Base-by-base conservation (phyloP, 352 stramenopile species). In the Phytophthora capsici region DNA sequence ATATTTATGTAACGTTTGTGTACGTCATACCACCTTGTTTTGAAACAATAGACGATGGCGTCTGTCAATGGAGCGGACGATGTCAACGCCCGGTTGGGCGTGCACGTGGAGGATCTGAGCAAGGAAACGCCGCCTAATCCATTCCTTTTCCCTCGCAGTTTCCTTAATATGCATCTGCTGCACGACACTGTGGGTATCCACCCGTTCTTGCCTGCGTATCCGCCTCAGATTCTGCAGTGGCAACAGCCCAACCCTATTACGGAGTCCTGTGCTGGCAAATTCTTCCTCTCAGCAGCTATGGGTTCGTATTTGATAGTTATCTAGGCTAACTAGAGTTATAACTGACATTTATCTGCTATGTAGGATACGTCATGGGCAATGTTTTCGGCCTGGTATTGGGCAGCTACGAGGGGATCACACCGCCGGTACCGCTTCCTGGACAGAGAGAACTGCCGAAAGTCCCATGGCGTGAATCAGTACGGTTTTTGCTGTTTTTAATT, bases 331-430 rank as follows among this genome's bases (percentile, higher is more conserved):
- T 17, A 45, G 22, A 14, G 17, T 45, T 7, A 22, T 45, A 22
- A 23, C 6, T 57, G 8, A 41, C 9, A 52, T 2, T 59, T 61
- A 45, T 56, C 22, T 19, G n/a, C 46, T 48, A 14, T n/a, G 14
- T 36, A 95, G 86, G 86, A 0, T 95, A 93, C 61, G 77, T 71
- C 12, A 91, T 95, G 80, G 86, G 86, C 50, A 91, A 91, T 47
- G 47, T 90, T 2, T 93, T 95, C 52, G 86, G 86, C 6, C 63
- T 91, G 1, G 79, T 95, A 46, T 69, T 95, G 47, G 86, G 86
- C 52, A 93, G 84, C 63, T 95, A 95, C 69, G 86, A 95, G 79
- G 82, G 84, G 28, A 95, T 95, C 66, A 92, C 86, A 45, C 86
- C 86, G 19, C 86, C 86, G 3, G 77, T 95, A 34, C 84, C 84